Percentiles rank a stretch among this genome's conserved stretches.
Conservation (phyloP, 78 protist species). For the Carpediemonas membranifera region DNA sequence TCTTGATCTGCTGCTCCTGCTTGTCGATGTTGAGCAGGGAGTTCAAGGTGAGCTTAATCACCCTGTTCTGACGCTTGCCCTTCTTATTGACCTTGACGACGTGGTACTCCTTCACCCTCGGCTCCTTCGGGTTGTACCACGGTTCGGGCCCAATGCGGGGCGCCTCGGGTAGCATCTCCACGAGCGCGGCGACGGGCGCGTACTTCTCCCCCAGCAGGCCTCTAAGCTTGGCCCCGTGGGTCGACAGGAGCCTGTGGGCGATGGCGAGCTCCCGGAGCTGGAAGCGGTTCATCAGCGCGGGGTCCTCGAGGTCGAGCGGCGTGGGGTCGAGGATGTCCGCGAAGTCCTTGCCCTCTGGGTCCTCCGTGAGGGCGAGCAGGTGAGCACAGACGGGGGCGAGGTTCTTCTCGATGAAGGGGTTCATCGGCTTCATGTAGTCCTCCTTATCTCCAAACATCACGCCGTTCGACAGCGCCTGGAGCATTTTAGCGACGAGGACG, state of each 20-base stretch:
- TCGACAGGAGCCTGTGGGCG: neutral
- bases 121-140: neutral
- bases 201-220: neutral
- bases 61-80: neutral
- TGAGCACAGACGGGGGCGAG: no score
- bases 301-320: neutral
- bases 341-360: no score
- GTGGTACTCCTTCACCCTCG: neutral
- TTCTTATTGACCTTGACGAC: neutral
- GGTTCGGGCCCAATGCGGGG: neutral
- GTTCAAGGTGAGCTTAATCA: neutral
- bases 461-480: conserved; percentile 31
- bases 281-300: neutral
- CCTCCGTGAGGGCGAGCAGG: no score
- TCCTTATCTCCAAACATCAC: conserved; percentile 41
- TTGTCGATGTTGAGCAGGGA: neutral
- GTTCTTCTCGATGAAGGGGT: conserved; percentile 5
- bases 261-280: neutral
- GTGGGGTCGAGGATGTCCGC: no score
- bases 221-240: neutral
- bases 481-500: neutral
- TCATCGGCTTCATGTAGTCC: conserved; percentile 32
- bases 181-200: neutral
- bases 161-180: neutral
- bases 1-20: no score